Base-by-base conservation (phyloP, 805 yeast genomes). In the Myxozyma udenii region DNA sequence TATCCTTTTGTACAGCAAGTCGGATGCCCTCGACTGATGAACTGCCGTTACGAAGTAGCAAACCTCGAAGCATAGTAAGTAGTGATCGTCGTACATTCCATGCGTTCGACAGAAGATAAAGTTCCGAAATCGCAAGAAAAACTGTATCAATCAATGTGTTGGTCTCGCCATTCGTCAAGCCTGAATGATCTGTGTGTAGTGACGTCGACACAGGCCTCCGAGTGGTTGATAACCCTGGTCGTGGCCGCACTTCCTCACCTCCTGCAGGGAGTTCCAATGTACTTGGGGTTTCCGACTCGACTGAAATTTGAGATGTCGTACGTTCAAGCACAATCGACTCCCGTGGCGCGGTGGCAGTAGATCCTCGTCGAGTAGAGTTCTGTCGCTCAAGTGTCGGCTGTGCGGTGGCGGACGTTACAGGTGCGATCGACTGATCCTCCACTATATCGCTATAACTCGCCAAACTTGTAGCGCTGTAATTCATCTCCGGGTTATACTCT, bases 71-170 rank as follows among this genome's bases (percentile, higher is more conserved):
- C 51, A 59, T 51, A 3, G 62, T 57, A 44, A 59, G 40, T 33
- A 59, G 41, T 11, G 62, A 57, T 16, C 61, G 57, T 11, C 62
- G 44, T 18, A 59, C 57, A 23, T 57, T 52, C 62, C 62, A 59
- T 16, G 62, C 60, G 12, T 59, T 59, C 5, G 62, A 61, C 23
- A 59, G 50, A 30, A 61, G 35, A 35, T 55, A 55, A 5, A 59
- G 39, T 38, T 59, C 62, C 22, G 61, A 55, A 32, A 53, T 45
- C n/a, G 61, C 61, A 9, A 50, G 43, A 36, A 57, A 57, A 19
- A 55, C 43, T 1, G 61, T 47, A 40, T 57, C 61, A 16, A 57
- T 55, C 22, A 57, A 35, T 16, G 57, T 52, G 36, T 53, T 55
- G 22, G 59, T 55, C 42, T 55, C 59, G 2, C 53, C 43, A 19